phyloP scores from a whole-genome alignment of 1,284 basidiomycete genomes.

The Lignosus rhinocerotis region DNA sequence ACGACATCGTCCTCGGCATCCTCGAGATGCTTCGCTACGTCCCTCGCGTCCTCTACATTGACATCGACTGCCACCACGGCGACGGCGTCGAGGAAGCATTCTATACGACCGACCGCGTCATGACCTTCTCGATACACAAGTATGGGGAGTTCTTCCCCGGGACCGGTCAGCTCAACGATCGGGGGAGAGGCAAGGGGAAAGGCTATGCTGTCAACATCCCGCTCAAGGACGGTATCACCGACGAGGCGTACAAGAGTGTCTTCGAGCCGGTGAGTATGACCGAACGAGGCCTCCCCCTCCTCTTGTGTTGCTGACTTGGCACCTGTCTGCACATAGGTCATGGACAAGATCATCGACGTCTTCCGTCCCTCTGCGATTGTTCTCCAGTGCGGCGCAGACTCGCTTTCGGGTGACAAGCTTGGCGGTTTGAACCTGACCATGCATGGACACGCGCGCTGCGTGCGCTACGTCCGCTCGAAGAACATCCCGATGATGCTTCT shows the following conservation, averaged over 20 bases:
- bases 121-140: conserved; percentile 96
- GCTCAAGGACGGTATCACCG: conserved; percentile 91
- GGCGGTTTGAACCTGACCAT: conserved; percentile 97
- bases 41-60: conserved; percentile 93
- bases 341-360: conserved; percentile 87
- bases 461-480: conserved; percentile 83
- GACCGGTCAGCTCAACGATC: conserved; percentile 86
- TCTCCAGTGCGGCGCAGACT: conserved; percentile 96
- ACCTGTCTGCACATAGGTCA: conserved; percentile 51
- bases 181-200: conserved; percentile 84
- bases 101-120: conserved; percentile 95
- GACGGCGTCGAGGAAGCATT: conserved; percentile 99
- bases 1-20: conserved; percentile 92
- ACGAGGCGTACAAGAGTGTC: conserved; percentile 78
- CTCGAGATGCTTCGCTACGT: conserved; percentile 83
- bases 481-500: conserved; percentile 90
- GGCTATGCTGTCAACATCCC: conserved; percentile 95
- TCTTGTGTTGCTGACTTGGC: not conserved
- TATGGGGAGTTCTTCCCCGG: conserved; percentile 98
- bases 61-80: conserved; percentile 98
- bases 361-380: conserved; percentile 90
- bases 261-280: conserved; percentile 81
- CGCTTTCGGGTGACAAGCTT: conserved; percentile 92
- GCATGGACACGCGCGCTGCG: conserved; percentile 92
- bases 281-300: no score